Evolutionary conservation across 2,329 filamentous ascomycete genomes (phyloP).

Genomic region (Amauroascus verrucosus): DNA sequence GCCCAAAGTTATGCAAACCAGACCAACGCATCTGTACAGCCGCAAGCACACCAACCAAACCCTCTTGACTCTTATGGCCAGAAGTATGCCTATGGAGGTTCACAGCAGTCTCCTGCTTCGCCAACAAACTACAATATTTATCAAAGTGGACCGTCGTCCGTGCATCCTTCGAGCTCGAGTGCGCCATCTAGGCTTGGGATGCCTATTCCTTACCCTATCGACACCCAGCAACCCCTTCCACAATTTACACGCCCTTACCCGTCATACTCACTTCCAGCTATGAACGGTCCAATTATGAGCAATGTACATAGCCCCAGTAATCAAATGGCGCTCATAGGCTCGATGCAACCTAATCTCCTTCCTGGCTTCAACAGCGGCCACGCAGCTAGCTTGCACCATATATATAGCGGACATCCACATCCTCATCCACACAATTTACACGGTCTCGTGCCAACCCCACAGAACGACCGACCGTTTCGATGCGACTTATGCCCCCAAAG

Average conservation of each 20-base stretch:
- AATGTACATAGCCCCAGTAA: constrained; percentile 65
- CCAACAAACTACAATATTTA: constrained; percentile 36
- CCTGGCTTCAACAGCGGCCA: constrained; percentile 51
- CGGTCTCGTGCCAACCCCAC: constrained; percentile 45
- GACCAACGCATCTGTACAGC: constrained; percentile 19
- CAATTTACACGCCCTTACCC: constrained; percentile 37
- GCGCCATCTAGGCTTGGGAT: constrained; percentile 44
- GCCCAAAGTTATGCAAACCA: constrained; percentile 40
- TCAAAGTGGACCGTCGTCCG: constrained; percentile 22
- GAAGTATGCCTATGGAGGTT: constrained; percentile 38
- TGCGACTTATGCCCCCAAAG: constrained; percentile 87
- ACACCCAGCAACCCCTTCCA: constrained; percentile 26
- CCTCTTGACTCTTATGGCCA: constrained; percentile 51
- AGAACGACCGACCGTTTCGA: constrained; percentile 80
- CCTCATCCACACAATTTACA: constrained; percentile 31
- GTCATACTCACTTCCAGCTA: constrained; percentile 50
- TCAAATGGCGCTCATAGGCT: constrained; percentile 61
- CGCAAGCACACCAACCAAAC: constrained; percentile 41
- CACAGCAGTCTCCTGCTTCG: constrained; percentile 41
- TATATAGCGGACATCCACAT: constrained; percentile 30
- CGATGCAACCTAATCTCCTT: constrained; percentile 47
- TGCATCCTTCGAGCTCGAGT: constrained; percentile 34
- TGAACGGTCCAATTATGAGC: constrained; percentile 60
- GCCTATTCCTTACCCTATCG: constrained; percentile 35
- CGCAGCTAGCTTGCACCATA: constrained; percentile 46